Percentiles rank a stretch among this genome's conserved stretches.
Conservation (phyloP, 768 basidiomycete genomes). For the Tulasnella sp. region DNA sequence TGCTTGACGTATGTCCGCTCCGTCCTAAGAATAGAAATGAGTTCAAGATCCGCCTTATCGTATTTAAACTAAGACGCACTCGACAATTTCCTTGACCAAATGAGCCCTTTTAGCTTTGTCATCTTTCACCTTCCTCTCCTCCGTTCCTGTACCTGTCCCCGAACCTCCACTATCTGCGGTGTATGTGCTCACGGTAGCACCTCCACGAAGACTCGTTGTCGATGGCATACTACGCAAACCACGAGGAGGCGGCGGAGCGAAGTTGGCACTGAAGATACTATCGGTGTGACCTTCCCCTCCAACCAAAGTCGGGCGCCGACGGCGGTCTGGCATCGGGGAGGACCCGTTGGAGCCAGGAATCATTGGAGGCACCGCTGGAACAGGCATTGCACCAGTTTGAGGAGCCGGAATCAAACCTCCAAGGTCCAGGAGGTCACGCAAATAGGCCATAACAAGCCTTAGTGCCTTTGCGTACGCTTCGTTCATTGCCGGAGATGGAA, state of each 20-base stretch:
- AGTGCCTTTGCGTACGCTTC: constrained; percentile 57
- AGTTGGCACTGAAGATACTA: background rate
- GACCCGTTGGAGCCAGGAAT: background rate
- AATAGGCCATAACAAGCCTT: constrained; percentile 88
- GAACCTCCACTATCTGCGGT: constrained; percentile 57
- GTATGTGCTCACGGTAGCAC: constrained; percentile 56
- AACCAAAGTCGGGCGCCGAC: constrained; percentile 37
- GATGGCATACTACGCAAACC: constrained; percentile 58
- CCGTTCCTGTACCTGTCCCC: constrained; percentile 26
- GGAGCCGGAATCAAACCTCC: constrained; percentile 33
- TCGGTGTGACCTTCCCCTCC: background rate
- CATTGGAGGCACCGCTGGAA: background rate
- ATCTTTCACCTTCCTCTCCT: constrained; percentile 85
- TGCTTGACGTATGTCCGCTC: constrained; percentile 92
- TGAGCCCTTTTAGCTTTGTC: constrained; percentile 75
- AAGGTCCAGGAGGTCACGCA: constrained; percentile 91
- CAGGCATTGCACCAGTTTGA: background rate
- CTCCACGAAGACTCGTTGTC: constrained; percentile 48
- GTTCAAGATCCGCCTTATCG: constrained; percentile 12
- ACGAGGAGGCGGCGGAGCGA: constrained; percentile 21
- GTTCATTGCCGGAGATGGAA: constrained; percentile 29
- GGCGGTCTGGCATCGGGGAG: constrained; percentile 6
- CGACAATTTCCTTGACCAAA: constrained; percentile 82
- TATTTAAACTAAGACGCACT: constrained; percentile 41
- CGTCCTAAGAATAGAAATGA: constrained; percentile 42